Conservation (phyloP, 352 stramenopile species). For the Phytophthora pisi region DNA sequence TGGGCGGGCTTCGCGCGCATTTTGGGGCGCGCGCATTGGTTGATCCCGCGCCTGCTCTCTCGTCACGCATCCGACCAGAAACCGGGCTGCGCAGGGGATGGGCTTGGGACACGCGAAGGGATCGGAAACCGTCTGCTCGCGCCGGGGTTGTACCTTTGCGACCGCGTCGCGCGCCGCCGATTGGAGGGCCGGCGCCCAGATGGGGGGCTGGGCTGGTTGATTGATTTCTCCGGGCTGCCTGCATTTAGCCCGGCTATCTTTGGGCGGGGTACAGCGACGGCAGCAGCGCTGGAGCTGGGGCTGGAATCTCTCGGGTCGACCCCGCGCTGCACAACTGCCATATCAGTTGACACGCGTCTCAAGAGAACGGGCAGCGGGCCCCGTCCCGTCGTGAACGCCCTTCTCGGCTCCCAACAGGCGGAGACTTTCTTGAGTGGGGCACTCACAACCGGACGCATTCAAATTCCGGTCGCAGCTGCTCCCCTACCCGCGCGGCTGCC, state of each 20-base stretch:
- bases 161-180: conserved; percentile 13
- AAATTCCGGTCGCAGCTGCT: conserved; percentile 18
- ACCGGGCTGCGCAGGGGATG: conserved; percentile 24
- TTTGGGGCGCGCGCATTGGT: conserved; percentile 24
- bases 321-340: not conserved
- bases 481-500: conserved; percentile 34
- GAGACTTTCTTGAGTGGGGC: conserved; percentile 5
- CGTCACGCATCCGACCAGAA: conserved; percentile 36
- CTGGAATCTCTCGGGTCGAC: not conserved
- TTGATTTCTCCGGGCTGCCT: not conserved
- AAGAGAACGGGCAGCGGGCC: conserved; percentile 31
- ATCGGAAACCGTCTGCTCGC: conserved; percentile 24
- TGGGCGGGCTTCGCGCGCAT: conserved; percentile 1
- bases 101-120: conserved; percentile 36
- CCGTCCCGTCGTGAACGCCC: no score
- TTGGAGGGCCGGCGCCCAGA: conserved; percentile 12
- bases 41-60: conserved; percentile 35
- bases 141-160: conserved; percentile 25
- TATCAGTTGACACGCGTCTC: conserved; percentile 33
- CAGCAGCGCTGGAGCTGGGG: not conserved
- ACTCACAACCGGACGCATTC: conserved; percentile 29
- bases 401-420: no score
- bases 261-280: not conserved
- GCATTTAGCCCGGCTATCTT: not conserved
- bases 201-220: not conserved